Percentiles rank a stretch among this genome's conserved stretches.
phyloP scores from a whole-genome alignment of 495 filamentous ascomycete species.

The Bathelium albidoporum region DNA sequence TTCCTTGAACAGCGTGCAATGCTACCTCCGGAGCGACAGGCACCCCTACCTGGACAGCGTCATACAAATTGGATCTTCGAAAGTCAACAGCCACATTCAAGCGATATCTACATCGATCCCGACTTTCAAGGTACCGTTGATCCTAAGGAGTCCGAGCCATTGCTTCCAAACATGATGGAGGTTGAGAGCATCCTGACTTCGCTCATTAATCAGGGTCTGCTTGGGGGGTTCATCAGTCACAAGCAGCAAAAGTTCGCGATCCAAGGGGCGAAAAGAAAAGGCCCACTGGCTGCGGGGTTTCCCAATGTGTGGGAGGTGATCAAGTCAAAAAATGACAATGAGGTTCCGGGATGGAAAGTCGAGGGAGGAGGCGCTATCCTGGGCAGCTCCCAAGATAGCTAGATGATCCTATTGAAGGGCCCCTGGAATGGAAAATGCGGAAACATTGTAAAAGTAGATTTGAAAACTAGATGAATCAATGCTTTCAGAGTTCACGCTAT shows the following conservation, averaged over 20 bases:
- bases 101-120: slow-evolving; percentile 32
- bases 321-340: slow-evolving; percentile 31
- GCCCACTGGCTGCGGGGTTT: slow-evolving; percentile 48
- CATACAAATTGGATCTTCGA: slow-evolving; percentile 26
- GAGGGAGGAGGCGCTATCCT: background rate
- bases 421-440: background rate
- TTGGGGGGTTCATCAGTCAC: slow-evolving; percentile 80
- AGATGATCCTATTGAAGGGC: too few relatives aligned
- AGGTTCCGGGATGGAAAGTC: slow-evolving; percentile 25
- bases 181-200: slow-evolving; percentile 71
- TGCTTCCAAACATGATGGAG: slow-evolving; percentile 47
- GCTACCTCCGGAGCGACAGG: background rate
- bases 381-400: too few relatives aligned
- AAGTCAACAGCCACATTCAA: background rate
- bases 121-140: slow-evolving; percentile 30
- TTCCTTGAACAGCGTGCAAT: slow-evolving; percentile 26
- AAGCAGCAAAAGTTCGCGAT: slow-evolving; percentile 67
- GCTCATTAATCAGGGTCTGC: slow-evolving; percentile 69
- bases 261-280: slow-evolving; percentile 58
- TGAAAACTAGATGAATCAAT: background rate
- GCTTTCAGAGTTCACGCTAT: background rate
- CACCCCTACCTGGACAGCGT: slow-evolving; percentile 14
- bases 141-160: slow-evolving; percentile 37
- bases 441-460: too few relatives aligned
- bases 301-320: slow-evolving; percentile 52